Evolutionary conservation across 1,139 yeast species (phyloP).

Genomic region (Diutina sp.): DNA sequence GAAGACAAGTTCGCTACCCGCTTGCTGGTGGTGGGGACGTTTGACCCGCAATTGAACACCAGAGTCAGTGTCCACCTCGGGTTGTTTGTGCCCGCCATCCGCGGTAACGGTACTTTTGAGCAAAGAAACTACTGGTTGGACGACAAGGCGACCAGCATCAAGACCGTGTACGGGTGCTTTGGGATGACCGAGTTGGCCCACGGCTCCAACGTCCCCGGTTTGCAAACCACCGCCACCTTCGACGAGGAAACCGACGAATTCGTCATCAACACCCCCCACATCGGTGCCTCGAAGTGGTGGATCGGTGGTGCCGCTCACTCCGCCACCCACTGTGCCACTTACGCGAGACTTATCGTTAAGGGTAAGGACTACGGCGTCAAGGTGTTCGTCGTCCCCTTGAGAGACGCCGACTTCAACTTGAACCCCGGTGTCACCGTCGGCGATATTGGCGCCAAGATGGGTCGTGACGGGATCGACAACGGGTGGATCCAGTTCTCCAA

Average conservation of each 20-base stretch:
- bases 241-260: conserved; percentile 29
- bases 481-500: conserved; percentile 13
- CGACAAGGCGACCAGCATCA: conserved; percentile 31
- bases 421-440: conserved; percentile 33
- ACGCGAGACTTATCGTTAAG: conserved; percentile 30
- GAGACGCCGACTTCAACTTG: conserved; percentile 31
- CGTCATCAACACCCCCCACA: conserved; percentile 33
- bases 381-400: conserved; percentile 35
- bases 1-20: conserved; percentile 21
- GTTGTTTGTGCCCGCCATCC: conserved; percentile 30
- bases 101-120: conserved; percentile 38
- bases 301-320: conserved; percentile 40
- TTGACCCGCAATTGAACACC: conserved; percentile 38
- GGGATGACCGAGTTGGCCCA: conserved; percentile 40
- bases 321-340: conserved; percentile 30
- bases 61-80: conserved; percentile 40
- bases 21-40: conserved; percentile 25
- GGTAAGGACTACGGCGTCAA: conserved; percentile 37
- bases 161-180: conserved; percentile 32
- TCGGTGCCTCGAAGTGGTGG: conserved; percentile 43
- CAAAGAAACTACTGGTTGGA: conserved; percentile 63
- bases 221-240: conserved; percentile 35
- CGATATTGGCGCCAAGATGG: conserved; percentile 39
- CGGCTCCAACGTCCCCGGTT: conserved; percentile 34
- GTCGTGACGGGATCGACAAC: conserved; percentile 8